Percentiles rank a stretch among this genome's conserved stretches.
These are phyloP conservation scores for Microbotryum lychnidis-dioicae DNA, from an alignment of 1,284 basidiomycete genomes.

Conservation along the genomic window DNA sequence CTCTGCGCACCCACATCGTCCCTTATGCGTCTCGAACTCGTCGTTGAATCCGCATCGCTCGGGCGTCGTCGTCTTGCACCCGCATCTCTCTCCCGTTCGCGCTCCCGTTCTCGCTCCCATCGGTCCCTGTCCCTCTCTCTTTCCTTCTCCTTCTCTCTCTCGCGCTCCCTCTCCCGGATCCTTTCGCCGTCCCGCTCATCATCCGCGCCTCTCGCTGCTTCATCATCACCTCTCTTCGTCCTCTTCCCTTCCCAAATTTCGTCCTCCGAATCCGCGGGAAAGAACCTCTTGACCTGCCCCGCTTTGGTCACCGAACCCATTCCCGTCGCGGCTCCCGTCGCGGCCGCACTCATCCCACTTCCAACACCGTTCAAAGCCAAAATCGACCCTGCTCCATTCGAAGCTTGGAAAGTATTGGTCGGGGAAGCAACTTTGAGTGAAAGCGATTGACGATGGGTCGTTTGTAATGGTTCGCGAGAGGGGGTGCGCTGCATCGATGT, in stretches of 20 bases:
- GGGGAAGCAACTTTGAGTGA: too few relatives aligned
- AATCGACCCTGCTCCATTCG: too few relatives aligned
- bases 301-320: background rate
- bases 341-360: too few relatives aligned
- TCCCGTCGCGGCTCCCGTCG: too few relatives aligned
- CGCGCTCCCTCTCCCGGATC: background rate
- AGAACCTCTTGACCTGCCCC: slow-evolving; percentile 36
- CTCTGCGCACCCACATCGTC: background rate
- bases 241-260: slow-evolving; percentile 2
- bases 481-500: too few relatives aligned
- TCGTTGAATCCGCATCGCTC: background rate
- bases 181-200: background rate
- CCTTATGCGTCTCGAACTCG: background rate
- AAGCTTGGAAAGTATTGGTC: too few relatives aligned
- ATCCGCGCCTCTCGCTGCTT: slow-evolving; percentile 42
- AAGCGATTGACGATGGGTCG: too few relatives aligned
- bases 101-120: background rate
- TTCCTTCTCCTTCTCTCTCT: background rate
- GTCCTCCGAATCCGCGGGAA: slow-evolving; percentile 39
- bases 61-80: background rate
- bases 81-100: background rate
- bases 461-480: too few relatives aligned
- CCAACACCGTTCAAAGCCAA: too few relatives aligned
- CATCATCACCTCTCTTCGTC: slow-evolving; percentile 25
- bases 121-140: background rate